These are phyloP conservation scores for Xerophyta viscosa DNA, from an alignment of 106 monocot species.

Conservation along the genomic window DNA sequence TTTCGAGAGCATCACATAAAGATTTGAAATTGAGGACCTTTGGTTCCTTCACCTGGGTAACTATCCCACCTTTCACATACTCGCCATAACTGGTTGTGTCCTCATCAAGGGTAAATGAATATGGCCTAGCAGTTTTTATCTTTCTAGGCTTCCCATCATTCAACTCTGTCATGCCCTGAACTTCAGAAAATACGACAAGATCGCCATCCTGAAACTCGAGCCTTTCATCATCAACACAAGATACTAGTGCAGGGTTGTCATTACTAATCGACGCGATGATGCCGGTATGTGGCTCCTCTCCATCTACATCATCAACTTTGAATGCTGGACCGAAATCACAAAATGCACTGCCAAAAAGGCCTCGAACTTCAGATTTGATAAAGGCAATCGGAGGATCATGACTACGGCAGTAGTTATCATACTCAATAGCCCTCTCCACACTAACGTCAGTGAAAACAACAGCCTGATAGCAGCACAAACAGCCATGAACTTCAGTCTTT, in stretches of 20 bases:
- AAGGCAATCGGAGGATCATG: slow-evolving; percentile 88
- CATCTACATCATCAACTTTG: slow-evolving; percentile 85
- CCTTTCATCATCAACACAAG: slow-evolving; percentile 85
- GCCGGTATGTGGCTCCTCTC: slow-evolving; percentile 85
- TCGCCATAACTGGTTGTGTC: slow-evolving; percentile 65
- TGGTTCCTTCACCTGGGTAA: slow-evolving; percentile 82
- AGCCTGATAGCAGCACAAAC: slow-evolving; percentile 68
- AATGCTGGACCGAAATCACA: slow-evolving; percentile 96
- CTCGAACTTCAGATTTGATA: slow-evolving; percentile 83
- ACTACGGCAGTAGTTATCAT: slow-evolving; percentile 70
- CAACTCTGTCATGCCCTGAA: slow-evolving; percentile 76
- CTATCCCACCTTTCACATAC: slow-evolving; percentile 80
- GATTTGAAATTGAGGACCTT: slow-evolving; percentile 68
- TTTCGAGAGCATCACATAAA: slow-evolving; percentile 50
- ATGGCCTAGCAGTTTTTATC: slow-evolving; percentile 50
- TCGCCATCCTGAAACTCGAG: slow-evolving; percentile 95
- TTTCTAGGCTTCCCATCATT: slow-evolving; percentile 95
- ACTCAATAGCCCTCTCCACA: slow-evolving; percentile 71
- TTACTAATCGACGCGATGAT: slow-evolving; percentile 85
- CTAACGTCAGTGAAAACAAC: slow-evolving; percentile 87
- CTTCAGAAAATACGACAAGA: slow-evolving; percentile 84
- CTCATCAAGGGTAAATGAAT: slow-evolving; percentile 77
- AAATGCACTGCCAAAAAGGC: slow-evolving; percentile 86
- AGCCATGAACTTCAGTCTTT: too few species aligned
- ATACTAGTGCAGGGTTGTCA: slow-evolving; percentile 62